A percentile compares a stretch with the other conserved stretches of the same genome.
These are phyloP conservation scores for Lodderomyces jiufengensis DNA, from an alignment of 1,139 yeast genomes.

Conservation along the genomic window DNA sequence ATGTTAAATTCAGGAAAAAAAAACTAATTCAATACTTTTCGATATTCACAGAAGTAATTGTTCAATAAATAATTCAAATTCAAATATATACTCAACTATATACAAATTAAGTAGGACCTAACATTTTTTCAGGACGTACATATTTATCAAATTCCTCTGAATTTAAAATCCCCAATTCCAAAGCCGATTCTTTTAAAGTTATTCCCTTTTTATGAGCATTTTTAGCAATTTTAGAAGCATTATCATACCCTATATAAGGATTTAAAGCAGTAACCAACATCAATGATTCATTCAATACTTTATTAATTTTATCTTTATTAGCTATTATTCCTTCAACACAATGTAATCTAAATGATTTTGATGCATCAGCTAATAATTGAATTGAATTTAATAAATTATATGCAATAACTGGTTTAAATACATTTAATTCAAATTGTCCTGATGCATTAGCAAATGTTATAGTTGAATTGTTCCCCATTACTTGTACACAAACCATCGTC, in stretches of 20 bases:
- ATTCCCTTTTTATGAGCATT: conserved; percentile 93
- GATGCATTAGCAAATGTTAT: conserved; percentile 93
- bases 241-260: conserved; percentile 94
- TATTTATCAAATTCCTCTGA: conserved; percentile 82
- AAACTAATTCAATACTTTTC: too few species aligned
- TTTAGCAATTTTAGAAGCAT: conserved; percentile 91
- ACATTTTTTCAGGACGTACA: conserved; percentile 94
- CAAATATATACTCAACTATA: neutral
- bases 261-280: conserved; percentile 95
- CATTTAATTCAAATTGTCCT: conserved; percentile 93
- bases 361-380: conserved; percentile 79
- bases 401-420: conserved; percentile 89
- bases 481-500: conserved; percentile 93
- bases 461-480: conserved; percentile 86
- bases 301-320: conserved; percentile 74
- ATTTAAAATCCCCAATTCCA: conserved; percentile 74
- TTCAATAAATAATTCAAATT: too few species aligned
- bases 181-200: conserved; percentile 83
- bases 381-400: conserved; percentile 78
- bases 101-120: conserved; percentile 62
- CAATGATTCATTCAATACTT: conserved; percentile 80
- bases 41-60: too few species aligned
- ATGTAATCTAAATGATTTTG: conserved; percentile 77
- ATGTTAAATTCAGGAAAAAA: too few species aligned
- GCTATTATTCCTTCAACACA: conserved; percentile 90